Evolutionary conservation across 2,329 filamentous ascomycete species (phyloP).

Genomic region (Ophidiomyces ophidiicola): DNA sequence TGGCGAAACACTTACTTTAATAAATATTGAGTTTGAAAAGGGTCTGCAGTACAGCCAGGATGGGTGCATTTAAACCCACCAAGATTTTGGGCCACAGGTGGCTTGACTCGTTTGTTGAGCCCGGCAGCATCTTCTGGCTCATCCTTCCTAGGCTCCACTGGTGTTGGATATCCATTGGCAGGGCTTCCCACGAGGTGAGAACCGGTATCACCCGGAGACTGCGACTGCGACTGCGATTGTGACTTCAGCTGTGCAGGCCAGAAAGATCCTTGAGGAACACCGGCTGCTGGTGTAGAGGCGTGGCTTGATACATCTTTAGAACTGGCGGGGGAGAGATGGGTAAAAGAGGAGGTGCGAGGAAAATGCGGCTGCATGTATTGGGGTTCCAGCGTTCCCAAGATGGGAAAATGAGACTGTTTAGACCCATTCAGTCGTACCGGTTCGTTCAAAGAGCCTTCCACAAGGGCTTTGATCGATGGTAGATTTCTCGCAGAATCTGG

Average conservation of each 20-base stretch:
- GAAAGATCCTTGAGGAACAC: slow-evolving; percentile 21
- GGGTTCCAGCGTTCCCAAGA: background rate
- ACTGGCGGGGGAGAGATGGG: slow-evolving; percentile 30
- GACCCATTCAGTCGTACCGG: background rate
- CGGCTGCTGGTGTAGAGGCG: slow-evolving; percentile 21
- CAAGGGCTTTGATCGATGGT: slow-evolving; percentile 5
- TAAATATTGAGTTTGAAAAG: slow-evolving; percentile 54
- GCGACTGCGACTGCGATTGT: slow-evolving; percentile 21
- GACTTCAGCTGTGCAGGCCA: slow-evolving; percentile 22
- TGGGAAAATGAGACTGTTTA: slow-evolving; percentile 1
- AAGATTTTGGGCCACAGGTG: slow-evolving; percentile 20
- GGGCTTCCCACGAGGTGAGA: slow-evolving; percentile 27
- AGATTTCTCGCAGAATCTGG: slow-evolving; percentile 5
- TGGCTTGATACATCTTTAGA: slow-evolving; percentile 26
- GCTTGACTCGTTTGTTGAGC: slow-evolving; percentile 12
- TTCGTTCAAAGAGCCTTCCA: slow-evolving; percentile 5
- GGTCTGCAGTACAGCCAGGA: slow-evolving; percentile 44
- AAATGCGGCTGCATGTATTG: slow-evolving; percentile 19
- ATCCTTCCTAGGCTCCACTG: slow-evolving; percentile 23
- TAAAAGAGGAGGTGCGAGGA: slow-evolving; percentile 22
- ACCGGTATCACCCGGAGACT: slow-evolving; percentile 18
- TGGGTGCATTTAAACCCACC: slow-evolving; percentile 42
- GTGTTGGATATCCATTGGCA: slow-evolving; percentile 30
- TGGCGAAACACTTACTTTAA: slow-evolving; percentile 42
- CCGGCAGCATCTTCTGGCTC: slow-evolving; percentile 5